Evolutionary conservation across 305 asterid genomes (phyloP).

Genomic region (Solanum chacoense): DNA sequence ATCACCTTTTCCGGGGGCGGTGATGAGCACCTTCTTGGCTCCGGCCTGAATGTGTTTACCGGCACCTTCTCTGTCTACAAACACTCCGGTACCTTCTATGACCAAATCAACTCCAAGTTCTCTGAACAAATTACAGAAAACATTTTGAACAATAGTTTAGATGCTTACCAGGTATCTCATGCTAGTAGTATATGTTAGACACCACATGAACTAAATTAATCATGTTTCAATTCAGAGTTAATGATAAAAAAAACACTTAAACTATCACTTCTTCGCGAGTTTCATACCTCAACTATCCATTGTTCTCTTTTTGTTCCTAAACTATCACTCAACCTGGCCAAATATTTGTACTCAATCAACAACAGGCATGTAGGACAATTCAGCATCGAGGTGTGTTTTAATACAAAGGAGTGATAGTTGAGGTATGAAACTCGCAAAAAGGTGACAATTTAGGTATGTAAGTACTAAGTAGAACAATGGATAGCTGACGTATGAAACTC

Average conservation of each 20-base stretch:
- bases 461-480: background rate
- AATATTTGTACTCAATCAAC: background rate
- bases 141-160: background rate
- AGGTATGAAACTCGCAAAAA: background rate
- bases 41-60: slow-evolving; percentile 86
- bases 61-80: slow-evolving; percentile 85
- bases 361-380: fast-evolving
- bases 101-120: slow-evolving; percentile 69
- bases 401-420: background rate
- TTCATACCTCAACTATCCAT: background rate
- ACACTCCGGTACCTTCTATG: slow-evolving; percentile 91
- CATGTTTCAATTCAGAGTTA: background rate
- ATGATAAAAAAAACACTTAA: background rate
- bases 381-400: background rate
- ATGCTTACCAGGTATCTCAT: background rate
- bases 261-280: background rate
- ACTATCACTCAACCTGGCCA: background rate
- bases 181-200: background rate
- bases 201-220: background rate
- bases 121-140: slow-evolving; percentile 20
- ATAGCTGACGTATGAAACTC: background rate
- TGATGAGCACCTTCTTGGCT: slow-evolving; percentile 88
- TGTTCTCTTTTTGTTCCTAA: background rate
- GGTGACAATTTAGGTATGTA: background rate
- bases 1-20: slow-evolving; percentile 95